Base-by-base conservation (phyloP, 2,329 filamentous ascomycete genomes). In the Venturia pyrina region DNA sequence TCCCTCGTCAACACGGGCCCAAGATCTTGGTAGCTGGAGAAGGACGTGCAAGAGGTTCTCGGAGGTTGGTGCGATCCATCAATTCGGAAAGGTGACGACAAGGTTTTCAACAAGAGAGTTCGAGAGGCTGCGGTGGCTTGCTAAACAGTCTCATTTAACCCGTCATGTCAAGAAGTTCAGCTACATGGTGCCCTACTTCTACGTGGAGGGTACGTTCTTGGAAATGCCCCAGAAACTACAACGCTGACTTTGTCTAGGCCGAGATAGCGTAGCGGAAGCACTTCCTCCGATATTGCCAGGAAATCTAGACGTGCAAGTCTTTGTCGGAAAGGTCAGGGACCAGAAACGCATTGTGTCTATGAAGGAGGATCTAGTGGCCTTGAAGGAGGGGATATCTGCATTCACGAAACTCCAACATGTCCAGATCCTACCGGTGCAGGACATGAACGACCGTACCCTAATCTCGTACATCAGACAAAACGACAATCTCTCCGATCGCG, bases 341-440 rank as follows among this genome's bases (percentile, higher is more conserved):
- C 82, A 85, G 68, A 75, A 75, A 65, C 76, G 78, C 21, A 79
- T 88, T 53, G 74, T 86, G 64, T 73, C 77, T 46, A 78, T 77
- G 2, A 74, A 79, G 62, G 77, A 82, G 67, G 85, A 88, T 70
- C 76, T 80, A 48, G 72, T 74, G 17, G 78, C 84, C 21, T 74
- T 88, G 43, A 82, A 79, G 67, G 79, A 80, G 66, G 85, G 84
- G 21, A 80, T 87, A 68, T 75, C 77, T 43, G 81, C 82, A 1
- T 89, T 89, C 70, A 82, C 79, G 1, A 80, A 81, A 37, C 78
- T 89, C 13, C 84, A 87, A 70, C 83, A 88, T 71, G 81, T 89
- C 63, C 85, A 88, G 68, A 80, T 89, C 17, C 79, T 89, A 34
- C 82, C 84, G 6, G 76, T 88, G 15, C 82, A 85, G 68, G 85